Percentiles rank a stretch among this genome's conserved stretches.
Evolutionary conservation across 768 basidiomycete genomes (phyloP).

Genomic region (Leucosporidium creatinivorum): DNA sequence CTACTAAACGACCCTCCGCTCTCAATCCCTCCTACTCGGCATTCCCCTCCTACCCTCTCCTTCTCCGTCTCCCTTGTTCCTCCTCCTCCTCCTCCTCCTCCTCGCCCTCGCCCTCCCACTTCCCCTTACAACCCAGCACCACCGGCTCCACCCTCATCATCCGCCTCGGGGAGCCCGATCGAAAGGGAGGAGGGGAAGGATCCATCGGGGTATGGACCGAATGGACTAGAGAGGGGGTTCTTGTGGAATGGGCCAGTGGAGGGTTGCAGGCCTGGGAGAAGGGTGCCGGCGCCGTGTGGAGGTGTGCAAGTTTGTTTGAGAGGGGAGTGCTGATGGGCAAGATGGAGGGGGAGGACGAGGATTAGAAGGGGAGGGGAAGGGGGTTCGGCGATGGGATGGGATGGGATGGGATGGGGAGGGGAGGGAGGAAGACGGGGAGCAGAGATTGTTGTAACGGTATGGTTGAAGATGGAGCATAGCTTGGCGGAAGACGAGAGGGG

Average conservation of each 20-base stretch:
- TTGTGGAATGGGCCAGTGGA: conserved; percentile 13
- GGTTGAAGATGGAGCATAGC: too few relatives aligned
- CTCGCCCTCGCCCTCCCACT: background rate
- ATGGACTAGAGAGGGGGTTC: conserved; percentile 51
- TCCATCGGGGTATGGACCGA: conserved; percentile 91
- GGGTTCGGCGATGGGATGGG: too few relatives aligned
- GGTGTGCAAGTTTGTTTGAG: conserved; percentile 56
- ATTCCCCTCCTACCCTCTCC: conserved; percentile 15
- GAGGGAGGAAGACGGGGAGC: too few relatives aligned
- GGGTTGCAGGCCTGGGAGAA: conserved; percentile 82
- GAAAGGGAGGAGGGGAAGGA: conserved; percentile 77
- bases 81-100: background rate
- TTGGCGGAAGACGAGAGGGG: too few relatives aligned
- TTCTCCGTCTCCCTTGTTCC: background rate
- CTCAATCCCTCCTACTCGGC: background rate
- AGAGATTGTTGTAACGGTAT: too few relatives aligned
- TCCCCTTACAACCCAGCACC: conserved; percentile 44
- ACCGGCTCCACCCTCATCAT: conserved; percentile 72
- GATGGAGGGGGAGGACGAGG: background rate
- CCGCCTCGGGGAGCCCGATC: conserved; percentile 71
- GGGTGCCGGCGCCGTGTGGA: conserved; percentile 75
- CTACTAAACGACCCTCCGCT: background rate
- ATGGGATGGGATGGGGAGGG: too few relatives aligned
- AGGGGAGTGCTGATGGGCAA: background rate
- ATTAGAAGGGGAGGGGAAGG: too few relatives aligned